A percentile compares a stretch with the other conserved stretches of the same genome.
Evolutionary conservation across 2,329 filamentous ascomycete genomes (phyloP).

Genomic region (Ceratocystis colombiana): DNA sequence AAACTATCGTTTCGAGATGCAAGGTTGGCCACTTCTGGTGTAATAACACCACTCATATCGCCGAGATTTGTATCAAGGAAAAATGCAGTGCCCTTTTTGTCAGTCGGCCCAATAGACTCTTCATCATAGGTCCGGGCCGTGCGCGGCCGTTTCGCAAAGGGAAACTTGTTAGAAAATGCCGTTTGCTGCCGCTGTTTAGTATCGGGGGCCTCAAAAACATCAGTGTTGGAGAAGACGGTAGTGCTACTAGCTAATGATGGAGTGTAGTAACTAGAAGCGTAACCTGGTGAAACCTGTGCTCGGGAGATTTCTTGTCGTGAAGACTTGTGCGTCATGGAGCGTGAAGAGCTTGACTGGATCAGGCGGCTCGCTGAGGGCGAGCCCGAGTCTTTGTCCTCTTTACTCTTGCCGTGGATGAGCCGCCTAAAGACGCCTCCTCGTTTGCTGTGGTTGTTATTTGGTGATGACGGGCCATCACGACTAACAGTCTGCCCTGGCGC

Average conservation of each 20-base stretch:
- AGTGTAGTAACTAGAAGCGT: conserved; percentile 19
- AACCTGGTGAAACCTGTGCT: conserved; percentile 32
- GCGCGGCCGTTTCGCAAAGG: conserved; percentile 49
- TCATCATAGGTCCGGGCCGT: conserved; percentile 42
- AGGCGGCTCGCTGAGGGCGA: conserved; percentile 29
- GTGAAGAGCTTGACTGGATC: conserved; percentile 18
- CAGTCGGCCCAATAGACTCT: conserved; percentile 51
- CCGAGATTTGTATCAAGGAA: conserved; percentile 78
- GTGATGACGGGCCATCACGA: conserved; percentile 32
- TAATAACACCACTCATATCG: conserved; percentile 63
- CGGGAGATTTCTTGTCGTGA: conserved; percentile 38
- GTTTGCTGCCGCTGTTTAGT: conserved; percentile 21
- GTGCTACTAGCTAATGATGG: conserved; percentile 14
- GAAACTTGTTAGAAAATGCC: conserved; percentile 52
- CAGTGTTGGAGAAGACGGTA: conserved; percentile 20
- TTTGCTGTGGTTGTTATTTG: conserved; percentile 31
- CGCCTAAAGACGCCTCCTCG: conserved; percentile 30
- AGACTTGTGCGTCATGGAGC: conserved; percentile 39
- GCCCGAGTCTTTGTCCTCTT: conserved; percentile 19
- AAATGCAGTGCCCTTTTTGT: conserved; percentile 55
- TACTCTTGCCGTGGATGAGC: conserved; percentile 23
- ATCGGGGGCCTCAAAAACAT: conserved; percentile 26
- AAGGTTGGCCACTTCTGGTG: conserved; percentile 3
- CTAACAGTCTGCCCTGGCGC: conserved; percentile 61
- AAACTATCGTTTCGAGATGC: conserved; percentile 12